These are phyloP conservation scores for Lichenothelia convexa DNA, from an alignment of 495 filamentous ascomycete species.

Conservation along the genomic window DNA sequence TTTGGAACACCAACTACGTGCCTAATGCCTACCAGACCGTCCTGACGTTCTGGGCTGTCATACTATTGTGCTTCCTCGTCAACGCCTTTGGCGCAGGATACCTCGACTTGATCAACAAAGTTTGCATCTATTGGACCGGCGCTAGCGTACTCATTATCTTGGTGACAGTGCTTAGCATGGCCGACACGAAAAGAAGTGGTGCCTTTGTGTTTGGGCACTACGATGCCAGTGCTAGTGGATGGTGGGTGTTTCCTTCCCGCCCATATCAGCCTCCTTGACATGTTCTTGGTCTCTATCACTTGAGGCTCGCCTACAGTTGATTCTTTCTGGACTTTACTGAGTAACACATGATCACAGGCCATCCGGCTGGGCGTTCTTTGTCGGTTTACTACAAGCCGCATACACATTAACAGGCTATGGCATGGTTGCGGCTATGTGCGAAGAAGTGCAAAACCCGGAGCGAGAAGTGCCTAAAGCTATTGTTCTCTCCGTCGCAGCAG, in stretches of 20 bases:
- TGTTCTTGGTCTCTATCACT: too few species aligned
- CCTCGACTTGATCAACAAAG: conserved; percentile 46
- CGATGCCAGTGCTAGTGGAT: conserved; percentile 38
- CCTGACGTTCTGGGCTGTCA: conserved; percentile 46
- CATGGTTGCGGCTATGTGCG: conserved; percentile 32
- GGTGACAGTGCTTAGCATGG: conserved; percentile 39
- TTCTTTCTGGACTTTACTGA: not conserved
- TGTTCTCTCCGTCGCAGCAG: conserved; percentile 38
- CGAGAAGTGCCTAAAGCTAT: conserved; percentile 41
- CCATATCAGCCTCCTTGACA: not conserved
- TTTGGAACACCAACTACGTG: conserved; percentile 43
- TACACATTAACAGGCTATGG: conserved; percentile 43
- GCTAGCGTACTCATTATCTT: conserved; percentile 42
- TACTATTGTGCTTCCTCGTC: conserved; percentile 34
- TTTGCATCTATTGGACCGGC: conserved; percentile 49
- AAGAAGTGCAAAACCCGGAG: conserved; percentile 33
- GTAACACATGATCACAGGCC: conserved; percentile 13
- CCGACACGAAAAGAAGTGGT: conserved; percentile 29
- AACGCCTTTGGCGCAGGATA: conserved; percentile 40
- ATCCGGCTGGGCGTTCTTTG: conserved; percentile 33
- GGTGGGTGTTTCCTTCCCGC: conserved; percentile 19
- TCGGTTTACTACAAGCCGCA: conserved; percentile 32
- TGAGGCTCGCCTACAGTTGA: too few species aligned
- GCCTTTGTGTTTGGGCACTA: conserved; percentile 45
- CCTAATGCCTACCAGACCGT: conserved; percentile 45